Evolutionary conservation across 139 green algal species (phyloP).

Genomic region (Asterochloris erici): DNA sequence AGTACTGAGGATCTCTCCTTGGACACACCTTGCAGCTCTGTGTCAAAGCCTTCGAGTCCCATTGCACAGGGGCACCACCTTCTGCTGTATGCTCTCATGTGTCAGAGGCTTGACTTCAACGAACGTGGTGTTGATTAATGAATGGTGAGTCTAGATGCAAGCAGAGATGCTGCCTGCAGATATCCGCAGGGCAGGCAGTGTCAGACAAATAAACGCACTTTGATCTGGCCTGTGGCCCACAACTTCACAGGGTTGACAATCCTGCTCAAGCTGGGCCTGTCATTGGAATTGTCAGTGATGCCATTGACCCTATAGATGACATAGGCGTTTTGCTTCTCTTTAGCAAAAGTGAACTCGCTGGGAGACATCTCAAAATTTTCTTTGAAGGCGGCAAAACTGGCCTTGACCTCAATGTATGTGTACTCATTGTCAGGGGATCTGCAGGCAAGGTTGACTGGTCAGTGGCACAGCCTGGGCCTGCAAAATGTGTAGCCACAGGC

Average conservation of each 20-base stretch:
- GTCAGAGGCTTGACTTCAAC: too few relatives aligned
- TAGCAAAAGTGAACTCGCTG: not conserved
- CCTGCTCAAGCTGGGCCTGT: not conserved
- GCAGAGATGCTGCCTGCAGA: too few relatives aligned
- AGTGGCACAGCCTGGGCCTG: not conserved
- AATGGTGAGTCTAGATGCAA: too few relatives aligned
- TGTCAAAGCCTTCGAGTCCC: too few relatives aligned
- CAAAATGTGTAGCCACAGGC: not conserved
- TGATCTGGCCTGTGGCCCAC: not conserved
- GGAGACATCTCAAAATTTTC: conserved; percentile 8
- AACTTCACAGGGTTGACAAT: not conserved
- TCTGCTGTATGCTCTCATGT: too few relatives aligned
- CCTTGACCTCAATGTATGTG: conserved; percentile 10
- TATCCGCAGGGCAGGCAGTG: too few relatives aligned
- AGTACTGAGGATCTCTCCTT: too few relatives aligned
- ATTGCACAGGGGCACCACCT: too few relatives aligned
- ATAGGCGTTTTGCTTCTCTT: not conserved
- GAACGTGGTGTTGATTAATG: too few relatives aligned
- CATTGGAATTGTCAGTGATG: not conserved
- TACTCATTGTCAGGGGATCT: not conserved
- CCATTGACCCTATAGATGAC: not conserved
- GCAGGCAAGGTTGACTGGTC: not conserved
- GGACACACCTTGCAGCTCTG: too few relatives aligned
- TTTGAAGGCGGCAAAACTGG: not conserved
- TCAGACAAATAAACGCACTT: conserved; percentile 2